Evolutionary conservation across 2,329 filamentous ascomycete genomes (phyloP).

Genomic region (Keithomyces neogunnii): DNA sequence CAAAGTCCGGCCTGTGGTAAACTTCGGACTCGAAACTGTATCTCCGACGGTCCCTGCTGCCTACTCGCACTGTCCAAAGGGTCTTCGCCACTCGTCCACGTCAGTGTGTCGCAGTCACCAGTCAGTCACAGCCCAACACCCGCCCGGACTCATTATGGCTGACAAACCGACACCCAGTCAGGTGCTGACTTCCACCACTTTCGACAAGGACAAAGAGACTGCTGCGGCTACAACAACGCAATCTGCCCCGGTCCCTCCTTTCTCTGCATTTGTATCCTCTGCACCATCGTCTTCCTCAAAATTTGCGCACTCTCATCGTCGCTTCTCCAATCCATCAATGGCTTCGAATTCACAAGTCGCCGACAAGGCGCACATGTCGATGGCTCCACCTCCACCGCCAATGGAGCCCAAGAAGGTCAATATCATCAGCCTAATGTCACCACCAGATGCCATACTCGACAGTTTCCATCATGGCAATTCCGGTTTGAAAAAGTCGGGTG

Average conservation of each 20-base stretch:
- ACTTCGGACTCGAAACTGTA: constrained; percentile 1
- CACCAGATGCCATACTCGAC: constrained; percentile 48
- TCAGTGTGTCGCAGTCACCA: constrained; percentile 1
- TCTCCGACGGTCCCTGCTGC: constrained; percentile 3
- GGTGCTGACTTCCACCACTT: constrained; percentile 21
- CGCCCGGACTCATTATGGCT: constrained; percentile 16
- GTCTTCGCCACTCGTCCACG: constrained; percentile 6
- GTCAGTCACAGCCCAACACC: constrained; percentile 3
- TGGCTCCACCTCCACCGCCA: constrained; percentile 20
- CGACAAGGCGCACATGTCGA: constrained; percentile 15
- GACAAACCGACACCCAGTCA: constrained; percentile 24
- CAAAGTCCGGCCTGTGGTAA: constrained; percentile 1
- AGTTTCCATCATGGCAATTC: constrained; percentile 32
- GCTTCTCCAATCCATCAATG: constrained; percentile 15
- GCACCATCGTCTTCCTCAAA: constrained; percentile 8
- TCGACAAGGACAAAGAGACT: constrained; percentile 17
- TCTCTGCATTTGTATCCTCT: constrained; percentile 9
- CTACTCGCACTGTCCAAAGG: background rate
- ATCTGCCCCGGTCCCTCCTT: constrained; percentile 2
- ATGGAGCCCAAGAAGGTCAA: constrained; percentile 33
- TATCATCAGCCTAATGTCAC: constrained; percentile 53
- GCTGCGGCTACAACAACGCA: constrained; percentile 7
- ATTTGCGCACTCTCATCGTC: constrained; percentile 9
- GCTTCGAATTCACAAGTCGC: constrained; percentile 14
- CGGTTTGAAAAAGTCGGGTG: constrained; percentile 6